Base-by-base conservation (phyloP, 192 early-diverging fungal genomes). In the Dissophora globulifera region DNA sequence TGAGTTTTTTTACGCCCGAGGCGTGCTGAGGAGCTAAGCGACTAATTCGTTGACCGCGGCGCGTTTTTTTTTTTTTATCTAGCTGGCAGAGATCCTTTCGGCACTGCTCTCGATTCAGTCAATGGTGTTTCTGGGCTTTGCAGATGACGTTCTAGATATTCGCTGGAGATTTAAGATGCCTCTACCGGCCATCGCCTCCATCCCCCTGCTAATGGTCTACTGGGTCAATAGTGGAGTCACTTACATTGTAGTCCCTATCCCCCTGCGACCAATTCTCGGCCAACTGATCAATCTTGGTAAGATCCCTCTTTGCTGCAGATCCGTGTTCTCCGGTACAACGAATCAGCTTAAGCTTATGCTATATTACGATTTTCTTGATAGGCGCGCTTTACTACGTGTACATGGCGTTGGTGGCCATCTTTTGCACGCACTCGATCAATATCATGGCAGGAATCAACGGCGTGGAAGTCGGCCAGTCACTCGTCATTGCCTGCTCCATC, bases 371-470 rank as follows among this genome's bases (percentile, higher is more conserved):
- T 50, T 22, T 11, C 55, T 16, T 15, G 16, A 33, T 59, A 93
- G 93, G 93, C 0, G 32, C 79, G 6, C 78, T 98, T 3, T 99
- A 99, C 82, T 99, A 99, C 82, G 81, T 91, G 15, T 98, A 95
- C 67, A 98, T 98, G 88, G 86, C 85, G 0, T 76, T 92, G 63
- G 84, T 98, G 52, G 87, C 90, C 30, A 92, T 96, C 22, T 99
- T 99, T 74, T 97, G 93, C 56, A 99, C 98, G 11, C 94, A 99
- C 68, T 92, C 94, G 16, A 98, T 99, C 83, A 99, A 99, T 69
- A 98, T 99, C 42, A 80, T 98, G 48, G 98, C 98, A 3, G 98
- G 98, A 19, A 93, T 97, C 65, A 99, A 99, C 80, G 98, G 98
- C 4, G 90, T 99, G 31, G 98, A 99, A 79, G 94, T 91, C 6